Evolutionary conservation across 371 early-diverging fungal genomes (phyloP).

Genomic region (Zopfochytrium polystomum): DNA sequence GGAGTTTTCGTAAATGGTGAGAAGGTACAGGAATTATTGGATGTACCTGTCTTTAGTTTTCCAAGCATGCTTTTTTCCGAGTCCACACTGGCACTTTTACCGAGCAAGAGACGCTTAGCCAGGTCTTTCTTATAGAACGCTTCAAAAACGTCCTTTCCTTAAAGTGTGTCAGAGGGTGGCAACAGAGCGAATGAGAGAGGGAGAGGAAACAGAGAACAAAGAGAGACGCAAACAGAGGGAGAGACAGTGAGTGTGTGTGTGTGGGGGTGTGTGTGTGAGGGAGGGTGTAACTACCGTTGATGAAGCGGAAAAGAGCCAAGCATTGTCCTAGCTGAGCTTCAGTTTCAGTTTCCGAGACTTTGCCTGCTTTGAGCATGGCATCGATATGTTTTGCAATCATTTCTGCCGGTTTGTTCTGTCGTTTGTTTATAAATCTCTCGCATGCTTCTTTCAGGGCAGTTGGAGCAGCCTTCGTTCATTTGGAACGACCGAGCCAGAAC

Average conservation of each 20-base stretch:
- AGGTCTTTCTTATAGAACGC: slow-evolving; percentile 89
- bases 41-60: slow-evolving; percentile 70
- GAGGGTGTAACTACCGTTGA: no score
- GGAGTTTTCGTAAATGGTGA: not conserved
- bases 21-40: no score
- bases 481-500: slow-evolving; percentile 63
- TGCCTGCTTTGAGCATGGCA: slow-evolving; percentile 45
- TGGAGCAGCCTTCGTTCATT: slow-evolving; percentile 54
- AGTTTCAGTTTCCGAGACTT: slow-evolving; percentile 60
- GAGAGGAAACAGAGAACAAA: not conserved
- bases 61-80: slow-evolving; percentile 78
- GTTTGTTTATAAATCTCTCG: slow-evolving; percentile 78
- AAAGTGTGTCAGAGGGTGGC: not conserved
- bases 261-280: no score
- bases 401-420: slow-evolving; percentile 85
- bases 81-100: slow-evolving; percentile 73
- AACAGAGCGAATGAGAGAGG: not conserved
- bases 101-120: slow-evolving; percentile 80
- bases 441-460: slow-evolving; percentile 80
- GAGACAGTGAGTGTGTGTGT: no score
- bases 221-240: no score
- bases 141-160: slow-evolving; percentile 90
- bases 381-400: slow-evolving; percentile 82
- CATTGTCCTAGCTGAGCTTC: slow-evolving; percentile 66
- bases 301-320: slow-evolving; percentile 79